Evolutionary conservation across 192 early-diverging fungal genomes (phyloP), one percentile per base, ranked within the genome.

Genomic region (Linderina pennispora): DNA sequence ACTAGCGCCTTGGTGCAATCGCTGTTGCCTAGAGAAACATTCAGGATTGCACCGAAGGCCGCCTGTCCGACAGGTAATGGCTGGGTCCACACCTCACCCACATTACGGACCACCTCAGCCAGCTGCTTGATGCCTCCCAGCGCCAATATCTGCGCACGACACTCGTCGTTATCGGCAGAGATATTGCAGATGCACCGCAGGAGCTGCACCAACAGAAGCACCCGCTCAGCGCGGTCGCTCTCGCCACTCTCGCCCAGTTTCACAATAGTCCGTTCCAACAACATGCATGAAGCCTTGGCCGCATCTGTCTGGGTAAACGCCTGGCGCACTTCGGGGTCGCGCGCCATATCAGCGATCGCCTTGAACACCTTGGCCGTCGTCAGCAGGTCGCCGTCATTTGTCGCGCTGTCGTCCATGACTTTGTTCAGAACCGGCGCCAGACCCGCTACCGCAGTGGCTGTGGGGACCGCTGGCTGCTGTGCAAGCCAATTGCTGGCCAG

Each of bases 171-270:
- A 49, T 72, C 69, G 0, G 69, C 69, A 31, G 57, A 38, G 24
- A 52, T 21, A 47, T 72, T 72, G 57, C 62, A 65, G 17, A 72
- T 57, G 43, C 61, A 60, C 13, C 69, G 62, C 10, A 72, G 57
- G 15, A 58, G 18, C 36, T 70, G 66, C 1, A 55, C 51, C 7
- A 70, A 37, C 22, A 63, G 22, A 14, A 69, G 53, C 41, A 69
- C 42, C 2, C 28, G 38, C 38, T 69, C 65, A 3, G 65, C 65
- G 1, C 46, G 49, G 3, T 43, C 38, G 8, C 13, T 34, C n/a
- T 17, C 34, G 13, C n/a, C 39, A n/a, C 23, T 16, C 20, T 48
- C 4, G 11, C 2, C 2, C n/a, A 46, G 39, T 0, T 41, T 43
- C 7, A 8, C 6, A 13, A 23, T 33, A 2, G 52, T 37, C 28